A percentile compares a stretch with the other conserved stretches of the same genome.
Evolutionary conservation across 2,329 filamentous ascomycete genomes (phyloP).

Genomic region (Geosmithia morbida): DNA sequence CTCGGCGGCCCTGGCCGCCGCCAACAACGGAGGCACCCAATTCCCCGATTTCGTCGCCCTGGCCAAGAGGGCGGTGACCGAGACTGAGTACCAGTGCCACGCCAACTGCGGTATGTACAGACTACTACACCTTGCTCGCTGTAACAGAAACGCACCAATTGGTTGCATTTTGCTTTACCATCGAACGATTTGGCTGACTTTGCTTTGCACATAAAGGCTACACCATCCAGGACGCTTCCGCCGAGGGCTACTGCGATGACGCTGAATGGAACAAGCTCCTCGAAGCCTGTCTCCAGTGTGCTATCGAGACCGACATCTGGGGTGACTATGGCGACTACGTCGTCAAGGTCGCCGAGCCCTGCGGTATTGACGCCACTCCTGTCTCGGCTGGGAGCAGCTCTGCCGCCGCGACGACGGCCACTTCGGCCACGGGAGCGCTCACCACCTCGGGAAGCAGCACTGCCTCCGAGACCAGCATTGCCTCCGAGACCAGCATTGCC

Average conservation of each 20-base stretch:
- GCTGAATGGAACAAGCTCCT: conserved; percentile 23
- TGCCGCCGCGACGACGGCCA: conserved; percentile 1
- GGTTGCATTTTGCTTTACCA: background rate
- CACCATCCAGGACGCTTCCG: conserved; percentile 11
- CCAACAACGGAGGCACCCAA: conserved; percentile 7
- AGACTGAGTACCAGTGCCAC: conserved; percentile 30
- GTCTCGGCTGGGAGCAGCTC: conserved; percentile 5
- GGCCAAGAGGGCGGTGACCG: conserved; percentile 24
- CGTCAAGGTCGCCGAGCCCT: conserved; percentile 18
- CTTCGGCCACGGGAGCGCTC: conserved; percentile 3
- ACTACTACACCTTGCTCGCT: too few relatives aligned
- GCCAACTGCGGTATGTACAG: conserved; percentile 28
- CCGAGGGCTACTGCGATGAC: conserved; percentile 16
- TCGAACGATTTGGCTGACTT: background rate
- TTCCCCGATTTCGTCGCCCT: conserved; percentile 17
- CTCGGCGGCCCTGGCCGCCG: conserved; percentile 9
- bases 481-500: too few relatives aligned
- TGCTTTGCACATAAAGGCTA: conserved; percentile 8
- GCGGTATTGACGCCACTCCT: conserved; percentile 14
- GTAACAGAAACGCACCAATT: too few relatives aligned
- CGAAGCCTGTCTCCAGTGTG: conserved; percentile 28
- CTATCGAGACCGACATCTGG: conserved; percentile 26
- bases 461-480: conserved; percentile 1
- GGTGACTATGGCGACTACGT: conserved; percentile 24
- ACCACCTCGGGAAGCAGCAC: conserved; percentile 2